Percentiles rank a stretch among this genome's conserved stretches.
These are phyloP conservation scores for Haplosporangium sp. DNA, from an alignment of 371 early-diverging fungal species.

Conservation along the genomic window DNA sequence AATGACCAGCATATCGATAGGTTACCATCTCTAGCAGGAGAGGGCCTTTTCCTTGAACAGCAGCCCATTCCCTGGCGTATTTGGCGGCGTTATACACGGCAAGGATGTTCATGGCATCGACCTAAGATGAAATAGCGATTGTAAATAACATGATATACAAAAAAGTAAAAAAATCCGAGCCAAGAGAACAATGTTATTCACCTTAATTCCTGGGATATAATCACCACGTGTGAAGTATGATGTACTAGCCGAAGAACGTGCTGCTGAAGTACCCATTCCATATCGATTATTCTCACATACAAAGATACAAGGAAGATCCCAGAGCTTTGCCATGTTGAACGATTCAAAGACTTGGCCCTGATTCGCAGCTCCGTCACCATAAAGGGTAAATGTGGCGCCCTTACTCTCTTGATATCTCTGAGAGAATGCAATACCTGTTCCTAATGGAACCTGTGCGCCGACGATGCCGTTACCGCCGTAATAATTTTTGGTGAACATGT, in stretches of 20 bases:
- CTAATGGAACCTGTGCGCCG: constrained; percentile 99
- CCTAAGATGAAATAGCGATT: constrained; percentile 35
- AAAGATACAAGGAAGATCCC: constrained; percentile 97
- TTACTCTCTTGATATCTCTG: constrained; percentile 90
- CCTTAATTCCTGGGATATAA: constrained; percentile 95
- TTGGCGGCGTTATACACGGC: constrained; percentile 90
- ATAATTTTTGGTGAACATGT: constrained; percentile 97
- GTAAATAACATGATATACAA: not conserved
- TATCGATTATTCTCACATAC: constrained; percentile 99
- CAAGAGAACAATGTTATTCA: constrained; percentile 12
- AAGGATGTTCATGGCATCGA: constrained; percentile 96
- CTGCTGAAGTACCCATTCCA: constrained; percentile 98
- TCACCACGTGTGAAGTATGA: constrained; percentile 96
- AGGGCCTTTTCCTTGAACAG: constrained; percentile 87
- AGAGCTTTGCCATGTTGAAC: constrained; percentile 99
- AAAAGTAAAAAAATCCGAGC: no score
- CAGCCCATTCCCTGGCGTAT: constrained; percentile 89
- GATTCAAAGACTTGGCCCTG: constrained; percentile 99
- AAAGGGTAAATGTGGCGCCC: constrained; percentile 91
- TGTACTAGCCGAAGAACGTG: constrained; percentile 92
- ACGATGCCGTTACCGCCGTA: constrained; percentile 99
- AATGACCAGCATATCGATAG: constrained; percentile 99
- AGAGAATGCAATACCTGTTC: constrained; percentile 96
- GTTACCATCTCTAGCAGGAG: constrained; percentile 97
- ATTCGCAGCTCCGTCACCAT: constrained; percentile 99